Evolutionary conservation across 2,329 filamentous ascomycete species (phyloP).

Genomic region (Penicillium corylophilum): DNA sequence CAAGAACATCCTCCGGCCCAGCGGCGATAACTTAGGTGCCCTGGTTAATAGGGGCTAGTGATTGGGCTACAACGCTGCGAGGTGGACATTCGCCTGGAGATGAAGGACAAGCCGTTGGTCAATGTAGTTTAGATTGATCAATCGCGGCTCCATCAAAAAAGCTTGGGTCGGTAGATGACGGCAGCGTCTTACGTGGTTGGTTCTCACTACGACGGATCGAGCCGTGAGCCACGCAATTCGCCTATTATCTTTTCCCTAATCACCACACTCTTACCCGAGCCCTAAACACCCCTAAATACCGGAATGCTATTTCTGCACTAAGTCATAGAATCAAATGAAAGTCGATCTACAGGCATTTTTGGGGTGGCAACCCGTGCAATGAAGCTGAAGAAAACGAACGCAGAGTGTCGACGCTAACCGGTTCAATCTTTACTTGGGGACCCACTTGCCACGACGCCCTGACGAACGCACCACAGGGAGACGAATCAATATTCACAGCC

Average conservation of each 20-base stretch:
- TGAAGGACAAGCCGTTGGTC: not conserved
- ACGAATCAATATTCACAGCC: not conserved
- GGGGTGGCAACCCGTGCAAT: not conserved
- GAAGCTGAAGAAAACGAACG: not conserved
- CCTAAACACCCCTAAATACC: not conserved
- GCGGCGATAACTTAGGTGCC: constrained; percentile 4
- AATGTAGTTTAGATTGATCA: not conserved
- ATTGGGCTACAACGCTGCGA: not conserved
- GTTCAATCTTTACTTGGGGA: not conserved
- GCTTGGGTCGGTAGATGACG: constrained; percentile 18
- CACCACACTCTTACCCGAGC: not conserved
- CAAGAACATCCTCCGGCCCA: constrained; percentile 4
- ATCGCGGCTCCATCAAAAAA: constrained; percentile 11
- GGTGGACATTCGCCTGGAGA: not conserved
- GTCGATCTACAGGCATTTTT: not conserved
- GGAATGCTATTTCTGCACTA: not conserved
- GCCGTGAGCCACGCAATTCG: constrained; percentile 13
- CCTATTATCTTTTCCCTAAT: not conserved
- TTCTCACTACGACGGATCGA: constrained; percentile 12
- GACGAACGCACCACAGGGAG: not conserved
- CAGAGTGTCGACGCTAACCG: not conserved
- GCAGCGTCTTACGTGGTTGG: constrained; percentile 17
- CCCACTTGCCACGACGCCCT: constrained; percentile 8
- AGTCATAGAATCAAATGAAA: not conserved
- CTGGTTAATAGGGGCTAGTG: not conserved